Base-by-base conservation (phyloP, 306 rosid genomes). In the Lathyrus tuberosus region DNA sequence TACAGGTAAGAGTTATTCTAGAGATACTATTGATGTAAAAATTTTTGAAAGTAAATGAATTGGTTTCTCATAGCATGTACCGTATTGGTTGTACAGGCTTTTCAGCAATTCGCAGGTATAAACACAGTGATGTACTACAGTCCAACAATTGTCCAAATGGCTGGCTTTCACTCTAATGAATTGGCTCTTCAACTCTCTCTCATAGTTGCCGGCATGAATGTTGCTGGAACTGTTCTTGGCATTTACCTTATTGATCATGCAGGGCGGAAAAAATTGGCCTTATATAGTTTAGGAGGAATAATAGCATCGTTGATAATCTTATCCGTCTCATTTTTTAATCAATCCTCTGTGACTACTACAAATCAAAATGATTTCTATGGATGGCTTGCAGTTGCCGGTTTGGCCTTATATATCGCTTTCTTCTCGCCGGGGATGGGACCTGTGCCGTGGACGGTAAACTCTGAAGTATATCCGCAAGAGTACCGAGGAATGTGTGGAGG, bases 381-480 rank as follows among this genome's bases (percentile, higher is more conserved):
- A 44, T 86, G 93, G 91, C 30, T 90, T 58, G 97, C 97, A 43
- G 63, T 93, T 52, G 2, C 70, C 41, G 98, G 98, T 15, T 74
- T 93, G 80, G 89, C 82, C 16, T 80, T 90, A 20, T 93, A 93
- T 63, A 90, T 90, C 51, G 79, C 73, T 10, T 90, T 77, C 76
- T 93, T 93, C 82, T 57, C 98, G 2, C 98, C 98, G 0, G 98
- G 98, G 56, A 93, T 93, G 98, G 98, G 98, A 14, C 78, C 91
- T 0, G 98, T 93, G 65, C 98, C 98, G 5, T 93, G 98, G 98
- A 88, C 98, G 0, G 87, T 93, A 14, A 93, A 90, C 84, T 93
- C 98, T 0, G 98, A 93, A 85, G 78, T 93, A 69, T 93, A 93
- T 67, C 98, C 98, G 0, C 90, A 93, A 71, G 83, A 88, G 38